phyloP scores from a whole-genome alignment of 108 stramenopile species.

The Cyclostephanos tholiformis region DNA sequence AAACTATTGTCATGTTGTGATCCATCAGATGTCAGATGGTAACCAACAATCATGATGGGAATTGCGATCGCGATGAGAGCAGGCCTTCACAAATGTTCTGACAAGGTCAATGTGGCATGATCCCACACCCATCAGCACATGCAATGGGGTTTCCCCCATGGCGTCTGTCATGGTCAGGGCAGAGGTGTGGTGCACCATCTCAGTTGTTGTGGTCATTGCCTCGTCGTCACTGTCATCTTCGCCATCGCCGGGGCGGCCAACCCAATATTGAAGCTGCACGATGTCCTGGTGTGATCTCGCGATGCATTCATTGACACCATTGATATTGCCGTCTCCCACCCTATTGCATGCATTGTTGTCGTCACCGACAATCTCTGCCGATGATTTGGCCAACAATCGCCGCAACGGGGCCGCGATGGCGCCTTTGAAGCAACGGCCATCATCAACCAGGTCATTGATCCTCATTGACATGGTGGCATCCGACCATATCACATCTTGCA shows the following conservation, averaged over 20 bases:
- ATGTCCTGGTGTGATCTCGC: background rate
- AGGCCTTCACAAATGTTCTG: slow-evolving; percentile 14
- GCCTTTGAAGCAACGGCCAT: slow-evolving; percentile 22
- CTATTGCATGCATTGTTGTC: too few species aligned
- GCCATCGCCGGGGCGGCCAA: background rate
- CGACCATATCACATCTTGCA: slow-evolving; percentile 12
- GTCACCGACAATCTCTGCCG: too few species aligned
- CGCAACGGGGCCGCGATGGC: too few species aligned
- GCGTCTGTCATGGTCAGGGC: slow-evolving; percentile 41
- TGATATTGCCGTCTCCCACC: background rate
- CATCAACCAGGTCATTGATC: slow-evolving; percentile 26
- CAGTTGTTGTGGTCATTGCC: background rate
- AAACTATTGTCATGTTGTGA: background rate
- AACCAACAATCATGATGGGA: background rate
- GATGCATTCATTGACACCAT: too few species aligned
- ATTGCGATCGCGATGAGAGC: background rate
- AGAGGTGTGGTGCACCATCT: slow-evolving; percentile 21
- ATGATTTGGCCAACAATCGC: too few species aligned
- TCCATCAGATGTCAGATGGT: background rate
- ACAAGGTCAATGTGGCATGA: slow-evolving; percentile 34
- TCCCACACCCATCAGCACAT: slow-evolving; percentile 28
- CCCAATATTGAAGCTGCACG: slow-evolving; percentile 1
- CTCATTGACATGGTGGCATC: slow-evolving; percentile 34
- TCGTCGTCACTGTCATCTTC: background rate
- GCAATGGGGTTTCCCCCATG: slow-evolving; percentile 34